Conservation (phyloP, 140 eudicot genomes). For the Oenanthe javanica region DNA sequence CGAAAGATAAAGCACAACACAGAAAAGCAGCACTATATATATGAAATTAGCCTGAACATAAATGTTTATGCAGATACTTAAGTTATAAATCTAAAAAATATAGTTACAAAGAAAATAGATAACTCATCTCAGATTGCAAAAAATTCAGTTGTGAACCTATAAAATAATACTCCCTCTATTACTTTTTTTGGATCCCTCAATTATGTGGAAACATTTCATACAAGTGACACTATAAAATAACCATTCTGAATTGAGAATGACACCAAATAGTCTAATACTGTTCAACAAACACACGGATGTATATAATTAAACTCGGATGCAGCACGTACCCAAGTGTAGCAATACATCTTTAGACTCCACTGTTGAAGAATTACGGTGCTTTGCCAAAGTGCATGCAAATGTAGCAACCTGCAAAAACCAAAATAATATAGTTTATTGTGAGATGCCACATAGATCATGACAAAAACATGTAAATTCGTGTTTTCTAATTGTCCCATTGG, state of each 20-base stretch:
- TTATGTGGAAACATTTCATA: background rate
- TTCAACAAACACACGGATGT: background rate
- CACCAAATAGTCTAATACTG: background rate
- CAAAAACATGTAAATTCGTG: background rate
- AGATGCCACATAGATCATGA: background rate
- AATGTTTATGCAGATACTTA: background rate
- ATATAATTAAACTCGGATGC: constrained; percentile 2
- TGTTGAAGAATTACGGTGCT: constrained; percentile 83
- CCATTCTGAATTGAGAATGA: background rate
- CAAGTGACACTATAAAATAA: constrained; percentile 1
- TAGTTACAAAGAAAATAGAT: background rate
- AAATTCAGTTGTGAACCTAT: background rate
- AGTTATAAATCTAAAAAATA: background rate
- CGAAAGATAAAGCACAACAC: background rate
- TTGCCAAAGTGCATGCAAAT: constrained; percentile 81
- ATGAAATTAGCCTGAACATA: background rate
- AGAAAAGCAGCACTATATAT: constrained; percentile 1
- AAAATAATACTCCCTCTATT: background rate
- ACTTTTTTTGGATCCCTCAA: too few relatives aligned
- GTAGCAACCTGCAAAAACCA: constrained; percentile 57
- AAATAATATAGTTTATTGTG: background rate
- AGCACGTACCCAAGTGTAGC: constrained; percentile 74
- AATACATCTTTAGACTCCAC: constrained; percentile 79
- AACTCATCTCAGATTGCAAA: background rate
- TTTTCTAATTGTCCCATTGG: background rate